Evolutionary conservation across 305 asterid genomes (phyloP).

Genomic region (Stenogyne calaminthoides): DNA sequence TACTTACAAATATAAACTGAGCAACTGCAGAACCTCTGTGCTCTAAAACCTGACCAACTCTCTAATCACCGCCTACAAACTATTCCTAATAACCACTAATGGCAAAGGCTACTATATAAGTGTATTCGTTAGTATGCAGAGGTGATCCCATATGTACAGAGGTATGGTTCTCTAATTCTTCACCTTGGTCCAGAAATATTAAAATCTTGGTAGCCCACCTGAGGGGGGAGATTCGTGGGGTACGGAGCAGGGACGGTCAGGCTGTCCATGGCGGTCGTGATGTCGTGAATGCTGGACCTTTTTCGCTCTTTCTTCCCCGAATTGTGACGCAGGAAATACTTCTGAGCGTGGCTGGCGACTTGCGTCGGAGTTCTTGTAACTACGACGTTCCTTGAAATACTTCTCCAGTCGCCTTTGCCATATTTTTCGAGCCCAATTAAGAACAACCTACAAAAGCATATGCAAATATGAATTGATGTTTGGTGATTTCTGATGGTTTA

Average conservation of each 20-base stretch:
- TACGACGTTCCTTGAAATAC: conserved; percentile 84
- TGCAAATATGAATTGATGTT: background rate
- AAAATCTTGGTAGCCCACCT: conserved; percentile 44
- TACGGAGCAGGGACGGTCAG: conserved; percentile 60
- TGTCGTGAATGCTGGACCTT: conserved; percentile 87
- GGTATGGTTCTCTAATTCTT: conserved; percentile 13
- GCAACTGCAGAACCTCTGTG: conserved; percentile 1
- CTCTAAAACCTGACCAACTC: conserved; percentile 15
- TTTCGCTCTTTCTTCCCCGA: conserved; percentile 79
- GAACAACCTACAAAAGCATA: conserved; percentile 50
- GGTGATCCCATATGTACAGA: conserved; percentile 29
- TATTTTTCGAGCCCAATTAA: conserved; percentile 64
- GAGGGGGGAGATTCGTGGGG: conserved; percentile 51
- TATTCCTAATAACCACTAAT: conserved; percentile 7
- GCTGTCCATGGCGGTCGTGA: conserved; percentile 65
- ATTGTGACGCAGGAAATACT: conserved; percentile 70
- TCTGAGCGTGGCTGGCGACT: conserved; percentile 93
- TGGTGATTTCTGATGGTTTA: background rate
- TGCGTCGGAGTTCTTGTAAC: conserved; percentile 89
- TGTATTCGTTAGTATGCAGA: conserved; percentile 28
- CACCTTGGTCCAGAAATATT: conserved; percentile 45
- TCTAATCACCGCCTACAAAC: conserved; percentile 17
- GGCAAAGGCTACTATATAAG: conserved; percentile 23
- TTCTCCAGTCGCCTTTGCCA: conserved; percentile 94
- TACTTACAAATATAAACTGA: conserved; percentile 23